These are phyloP conservation scores for Sclerotinia glacialis DNA, from an alignment of 2,329 filamentous ascomycete species.

Conservation along the genomic window DNA sequence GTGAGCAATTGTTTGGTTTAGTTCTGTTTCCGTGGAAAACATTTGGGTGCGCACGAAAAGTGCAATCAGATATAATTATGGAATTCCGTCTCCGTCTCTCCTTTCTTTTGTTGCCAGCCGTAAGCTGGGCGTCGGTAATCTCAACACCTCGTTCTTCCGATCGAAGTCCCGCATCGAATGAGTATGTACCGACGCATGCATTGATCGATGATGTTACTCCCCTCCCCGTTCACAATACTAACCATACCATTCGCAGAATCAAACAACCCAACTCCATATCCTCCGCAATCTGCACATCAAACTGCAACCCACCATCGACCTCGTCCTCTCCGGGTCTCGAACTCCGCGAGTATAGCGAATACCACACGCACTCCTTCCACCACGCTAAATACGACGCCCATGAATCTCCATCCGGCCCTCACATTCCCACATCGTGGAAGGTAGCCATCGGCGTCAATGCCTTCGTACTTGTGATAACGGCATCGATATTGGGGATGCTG, in stretches of 20 bases:
- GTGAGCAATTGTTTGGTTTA: not conserved
- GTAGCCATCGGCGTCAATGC: constrained; percentile 20
- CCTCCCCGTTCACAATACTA: not conserved
- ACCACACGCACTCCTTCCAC: constrained; percentile 9
- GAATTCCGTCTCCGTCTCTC: constrained; percentile 15
- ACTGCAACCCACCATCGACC: not conserved
- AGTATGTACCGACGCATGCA: not conserved
- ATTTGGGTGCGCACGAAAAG: constrained; percentile 10
- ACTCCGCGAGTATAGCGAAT: constrained; percentile 1
- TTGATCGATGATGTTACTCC: not conserved
- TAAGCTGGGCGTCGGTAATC: constrained; percentile 15
- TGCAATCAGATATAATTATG: constrained; percentile 9
- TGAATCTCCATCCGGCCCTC: not conserved
- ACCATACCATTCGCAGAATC: not conserved
- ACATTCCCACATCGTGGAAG: constrained; percentile 21
- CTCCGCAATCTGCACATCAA: not conserved
- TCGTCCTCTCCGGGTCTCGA: not conserved
- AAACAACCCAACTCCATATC: not conserved
- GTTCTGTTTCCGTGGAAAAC: not conserved
- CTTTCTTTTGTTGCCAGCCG: constrained; percentile 17
- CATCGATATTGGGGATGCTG: constrained; percentile 18
- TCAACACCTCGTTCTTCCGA: not conserved
- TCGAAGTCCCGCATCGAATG: not conserved
- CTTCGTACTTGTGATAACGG: constrained; percentile 21
- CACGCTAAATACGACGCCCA: constrained; percentile 7